Evolutionary conservation across 2,329 filamentous ascomycete genomes (phyloP), one percentile per base, ranked within the genome.

Genomic region (Aspergillus intermedius): DNA sequence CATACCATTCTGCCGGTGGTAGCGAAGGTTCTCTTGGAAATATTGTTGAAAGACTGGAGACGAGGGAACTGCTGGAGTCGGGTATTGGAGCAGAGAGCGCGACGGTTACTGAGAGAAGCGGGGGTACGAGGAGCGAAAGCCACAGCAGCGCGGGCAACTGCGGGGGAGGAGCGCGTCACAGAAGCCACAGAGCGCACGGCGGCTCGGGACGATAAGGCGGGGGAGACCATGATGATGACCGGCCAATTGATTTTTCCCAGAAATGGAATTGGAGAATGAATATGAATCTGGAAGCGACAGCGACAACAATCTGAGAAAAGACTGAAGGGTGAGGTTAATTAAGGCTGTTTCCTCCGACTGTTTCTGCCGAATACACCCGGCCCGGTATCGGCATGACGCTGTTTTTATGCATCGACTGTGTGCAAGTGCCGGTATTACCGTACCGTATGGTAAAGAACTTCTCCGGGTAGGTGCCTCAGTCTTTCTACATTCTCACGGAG

Each of bases 1-100:
- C 60, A 47, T 62, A 69, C 67, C 67, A 69, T 69, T 56, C 52
- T 68, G 57, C 62, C 55, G 44, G 66, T 68, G 49, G 66, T 66
- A 57, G 60, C 59, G 53, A 69, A 69, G 46, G 64, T 56, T 59
- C 65, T 60, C 60, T 63, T 64, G 50, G 59, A 51, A 47, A 57
- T 55, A 40, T 54, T 50, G 54, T 58, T 61, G 42, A 68, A 47
- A 25, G 60, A 61, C 52, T 69, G 66, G 49, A 69, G 63, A 55
- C 64, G 66, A 57, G 66, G 58, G 51, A 66, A 65, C n/a, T 67
- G 62, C 49, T 57, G 53, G 28, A 61, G 48, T 45, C 60, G 60
- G 60, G 54, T 54, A 59, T 57, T 65, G 49, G 60, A 61, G 58
- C 62, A 63, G 57, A 68, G 44, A 37, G 61, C 47, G 47, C 61